A percentile compares a stretch with the other conserved stretches of the same genome.
These are phyloP conservation scores for Lactifluus subvellereus DNA, from an alignment of 768 basidiomycete species.

Conservation along the genomic window DNA sequence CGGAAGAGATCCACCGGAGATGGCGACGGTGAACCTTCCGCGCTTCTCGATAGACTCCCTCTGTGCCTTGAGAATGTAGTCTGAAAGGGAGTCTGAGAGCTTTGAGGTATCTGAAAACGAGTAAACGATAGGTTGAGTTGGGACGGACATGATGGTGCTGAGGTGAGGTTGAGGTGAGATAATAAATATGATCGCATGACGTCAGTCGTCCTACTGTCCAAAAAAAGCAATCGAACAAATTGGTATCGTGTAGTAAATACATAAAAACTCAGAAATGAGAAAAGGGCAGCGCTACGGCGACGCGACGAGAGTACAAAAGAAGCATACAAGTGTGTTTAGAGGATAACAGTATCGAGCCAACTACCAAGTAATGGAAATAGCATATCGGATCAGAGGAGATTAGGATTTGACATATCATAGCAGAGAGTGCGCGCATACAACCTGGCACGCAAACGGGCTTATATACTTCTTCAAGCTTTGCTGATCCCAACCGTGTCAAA, in stretches of 20 bases:
- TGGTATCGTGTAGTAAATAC: conserved; percentile 17
- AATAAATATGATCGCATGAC: conserved; percentile 6
- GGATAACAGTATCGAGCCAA: neutral
- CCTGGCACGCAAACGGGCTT: neutral
- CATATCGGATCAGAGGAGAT: conserved; percentile 15
- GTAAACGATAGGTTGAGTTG: conserved; percentile 48
- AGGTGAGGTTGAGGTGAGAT: neutral
- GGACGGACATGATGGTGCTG: neutral
- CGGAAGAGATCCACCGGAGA: conserved; percentile 92
- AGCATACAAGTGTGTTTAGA: conserved; percentile 3
- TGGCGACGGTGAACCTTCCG: conserved; percentile 85
- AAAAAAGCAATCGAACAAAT: neutral
- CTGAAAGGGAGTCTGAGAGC: conserved; percentile 63
- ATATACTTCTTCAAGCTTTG: conserved; percentile 17
- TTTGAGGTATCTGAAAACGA: conserved; percentile 54
- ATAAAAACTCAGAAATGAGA: neutral
- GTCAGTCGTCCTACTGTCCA: neutral
- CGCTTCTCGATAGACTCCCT: conserved; percentile 84
- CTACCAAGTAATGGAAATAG: conserved; percentile 8
- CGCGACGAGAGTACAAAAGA: neutral
- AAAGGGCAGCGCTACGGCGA: neutral
- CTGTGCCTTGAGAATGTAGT: conserved; percentile 83
- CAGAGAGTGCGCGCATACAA: neutral
- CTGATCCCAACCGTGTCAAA: conserved; percentile 14
- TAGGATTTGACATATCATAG: conserved; percentile 9